Evolutionary conservation across 805 yeast genomes (phyloP).

Genomic region (Nakazawaea wickerhamii): DNA sequence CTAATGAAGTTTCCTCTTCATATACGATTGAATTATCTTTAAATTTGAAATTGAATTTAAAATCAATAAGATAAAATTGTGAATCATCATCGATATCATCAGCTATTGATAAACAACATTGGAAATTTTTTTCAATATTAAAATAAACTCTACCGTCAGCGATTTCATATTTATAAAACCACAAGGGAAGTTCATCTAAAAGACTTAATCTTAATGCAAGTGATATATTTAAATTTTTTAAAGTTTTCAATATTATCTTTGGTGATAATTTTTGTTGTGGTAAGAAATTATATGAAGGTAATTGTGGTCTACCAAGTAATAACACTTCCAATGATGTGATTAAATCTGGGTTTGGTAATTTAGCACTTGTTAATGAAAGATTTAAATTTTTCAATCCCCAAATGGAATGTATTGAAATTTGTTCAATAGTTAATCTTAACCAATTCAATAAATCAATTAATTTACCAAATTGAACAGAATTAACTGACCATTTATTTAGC

Average conservation of each 20-base stretch:
- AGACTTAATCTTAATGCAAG: constrained; percentile 72
- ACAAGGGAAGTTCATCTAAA: constrained; percentile 55
- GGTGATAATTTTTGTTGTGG: constrained; percentile 46
- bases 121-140: constrained; percentile 57
- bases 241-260: constrained; percentile 49
- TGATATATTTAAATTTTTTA: constrained; percentile 66
- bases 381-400: constrained; percentile 65
- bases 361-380: constrained; percentile 76
- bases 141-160: constrained; percentile 74
- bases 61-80: constrained; percentile 75
- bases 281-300: constrained; percentile 58
- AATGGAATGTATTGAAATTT: constrained; percentile 58
- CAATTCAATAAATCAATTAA: constrained; percentile 85
- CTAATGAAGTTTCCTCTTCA: constrained; percentile 24
- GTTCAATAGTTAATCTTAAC: constrained; percentile 69
- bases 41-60: constrained; percentile 55
- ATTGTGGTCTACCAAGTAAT: constrained; percentile 67
- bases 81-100: constrained; percentile 49
- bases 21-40: constrained; percentile 26
- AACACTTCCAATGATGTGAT: constrained; percentile 84
- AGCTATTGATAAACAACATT: constrained; percentile 72
- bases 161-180: constrained; percentile 58
- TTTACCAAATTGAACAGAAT: constrained; percentile 61
- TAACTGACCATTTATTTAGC: constrained; percentile 81
- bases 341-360: constrained; percentile 87